Percentiles rank a stretch among this genome's conserved stretches.
phyloP scores from a whole-genome alignment of 192 early-diverging fungal species.

The Entomortierella beljakovae region DNA sequence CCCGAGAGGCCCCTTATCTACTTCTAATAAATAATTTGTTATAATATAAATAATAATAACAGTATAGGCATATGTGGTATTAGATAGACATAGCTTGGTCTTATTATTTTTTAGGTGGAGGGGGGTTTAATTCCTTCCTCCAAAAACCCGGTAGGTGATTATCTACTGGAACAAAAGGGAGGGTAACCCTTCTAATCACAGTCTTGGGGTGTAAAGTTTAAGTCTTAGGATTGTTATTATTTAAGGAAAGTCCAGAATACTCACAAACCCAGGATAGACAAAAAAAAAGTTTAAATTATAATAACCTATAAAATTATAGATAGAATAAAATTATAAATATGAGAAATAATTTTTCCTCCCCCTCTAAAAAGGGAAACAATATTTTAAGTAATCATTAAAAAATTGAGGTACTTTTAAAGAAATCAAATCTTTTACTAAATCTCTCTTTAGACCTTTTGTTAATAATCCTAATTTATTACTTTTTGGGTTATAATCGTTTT shows the following conservation, averaged over 20 bases:
- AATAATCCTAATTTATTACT: background rate
- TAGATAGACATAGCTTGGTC: background rate
- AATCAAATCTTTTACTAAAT: constrained; percentile 19
- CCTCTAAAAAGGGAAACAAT: too few relatives aligned
- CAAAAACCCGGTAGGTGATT: too few relatives aligned
- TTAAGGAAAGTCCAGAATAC: constrained; percentile 4
- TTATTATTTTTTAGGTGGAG: background rate
- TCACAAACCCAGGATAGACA: too few relatives aligned
- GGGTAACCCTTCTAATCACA: too few relatives aligned
- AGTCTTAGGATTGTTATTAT: background rate
- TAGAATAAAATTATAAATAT: background rate
- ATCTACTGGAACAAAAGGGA: too few relatives aligned
- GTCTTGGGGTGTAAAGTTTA: background rate
- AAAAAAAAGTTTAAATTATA: background rate
- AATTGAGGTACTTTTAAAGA: constrained; percentile 33
- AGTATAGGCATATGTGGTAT: background rate
- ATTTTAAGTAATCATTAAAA: constrained; percentile 11
- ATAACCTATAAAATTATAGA: background rate
- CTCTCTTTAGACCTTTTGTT: constrained; percentile 4
- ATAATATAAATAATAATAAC: background rate
- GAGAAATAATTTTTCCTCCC: constrained; percentile 2
- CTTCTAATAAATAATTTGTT: background rate
- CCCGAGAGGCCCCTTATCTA: constrained; percentile 2
- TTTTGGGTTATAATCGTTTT: background rate
- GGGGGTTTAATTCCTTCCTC: background rate